phyloP scores from a whole-genome alignment of 371 early-diverging fungal genomes.

The Fennellomyces sp. region DNA sequence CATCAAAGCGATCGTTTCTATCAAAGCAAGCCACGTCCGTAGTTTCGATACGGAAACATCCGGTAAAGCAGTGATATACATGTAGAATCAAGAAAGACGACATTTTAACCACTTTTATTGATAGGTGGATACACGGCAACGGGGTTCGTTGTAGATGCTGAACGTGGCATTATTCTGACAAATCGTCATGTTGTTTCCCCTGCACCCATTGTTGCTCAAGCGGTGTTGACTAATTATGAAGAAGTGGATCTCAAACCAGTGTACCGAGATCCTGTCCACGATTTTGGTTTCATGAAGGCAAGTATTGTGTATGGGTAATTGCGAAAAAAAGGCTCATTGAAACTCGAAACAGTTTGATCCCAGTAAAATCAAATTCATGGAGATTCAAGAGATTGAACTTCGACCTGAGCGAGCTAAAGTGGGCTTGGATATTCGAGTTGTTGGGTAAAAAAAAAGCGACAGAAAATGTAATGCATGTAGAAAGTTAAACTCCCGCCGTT shows the following conservation, averaged over 20 bases:
- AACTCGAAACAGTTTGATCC: constrained; percentile 81
- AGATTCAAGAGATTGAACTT: constrained; percentile 67
- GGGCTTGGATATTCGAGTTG: constrained; percentile 82
- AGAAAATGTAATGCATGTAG: not conserved
- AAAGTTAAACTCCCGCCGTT: not conserved
- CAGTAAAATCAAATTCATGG: constrained; percentile 74
- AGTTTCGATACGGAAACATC: constrained; percentile 91
- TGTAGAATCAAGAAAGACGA: constrained; percentile 3
- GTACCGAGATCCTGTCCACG: constrained; percentile 86
- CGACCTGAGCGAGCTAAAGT: constrained; percentile 77
- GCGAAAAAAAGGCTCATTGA: no score
- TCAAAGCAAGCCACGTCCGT: constrained; percentile 82
- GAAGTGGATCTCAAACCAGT: constrained; percentile 81
- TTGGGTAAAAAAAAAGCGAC: constrained; percentile 46
- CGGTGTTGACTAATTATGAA: constrained; percentile 85
- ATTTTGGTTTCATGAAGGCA: constrained; percentile 85
- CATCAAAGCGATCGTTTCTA: constrained; percentile 82
- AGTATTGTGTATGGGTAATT: not conserved
- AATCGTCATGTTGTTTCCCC: constrained; percentile 90
- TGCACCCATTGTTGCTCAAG: constrained; percentile 84
- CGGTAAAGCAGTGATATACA: constrained; percentile 43
- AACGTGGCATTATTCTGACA: constrained; percentile 80
- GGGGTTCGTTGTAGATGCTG: constrained; percentile 90
- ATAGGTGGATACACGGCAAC: constrained; percentile 74
- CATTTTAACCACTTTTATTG: not conserved